These are phyloP conservation scores for Caryopteris hybrid DNA, from an alignment of 305 asterid species.

Conservation along the genomic window DNA sequence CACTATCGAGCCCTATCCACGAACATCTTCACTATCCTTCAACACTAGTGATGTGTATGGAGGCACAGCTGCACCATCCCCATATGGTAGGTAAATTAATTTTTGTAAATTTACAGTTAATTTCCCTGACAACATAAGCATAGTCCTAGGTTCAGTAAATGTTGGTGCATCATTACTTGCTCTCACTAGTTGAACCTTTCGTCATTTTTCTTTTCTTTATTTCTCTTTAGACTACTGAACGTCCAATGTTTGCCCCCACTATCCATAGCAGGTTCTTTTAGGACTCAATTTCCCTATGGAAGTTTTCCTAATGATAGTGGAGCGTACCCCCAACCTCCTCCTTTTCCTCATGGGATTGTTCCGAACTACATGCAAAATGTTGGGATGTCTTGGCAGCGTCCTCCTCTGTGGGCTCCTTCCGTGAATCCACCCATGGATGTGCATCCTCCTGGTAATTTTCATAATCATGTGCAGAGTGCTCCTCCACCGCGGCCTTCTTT, in stretches of 20 bases:
- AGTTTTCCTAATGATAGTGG: slow-evolving; percentile 12
- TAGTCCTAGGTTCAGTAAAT: not conserved
- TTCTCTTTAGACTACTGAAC: not conserved
- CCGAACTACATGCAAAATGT: not conserved
- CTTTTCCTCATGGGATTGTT: slow-evolving; percentile 17
- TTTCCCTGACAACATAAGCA: not conserved
- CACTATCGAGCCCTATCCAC: too few relatives aligned
- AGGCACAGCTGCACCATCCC: slow-evolving; percentile 8
- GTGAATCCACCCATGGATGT: not conserved
- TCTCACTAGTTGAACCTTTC: not conserved
- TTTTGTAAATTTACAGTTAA: not conserved
- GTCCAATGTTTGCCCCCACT: not conserved
- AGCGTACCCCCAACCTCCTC: slow-evolving; percentile 9
- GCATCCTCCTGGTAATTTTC: not conserved
- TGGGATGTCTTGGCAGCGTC: slow-evolving; percentile 7
- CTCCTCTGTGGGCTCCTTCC: not conserved
- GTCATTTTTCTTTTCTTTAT: not conserved
- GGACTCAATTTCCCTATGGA: slow-evolving; percentile 14
- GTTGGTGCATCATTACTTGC: too few relatives aligned
- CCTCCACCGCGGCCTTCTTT: not conserved
- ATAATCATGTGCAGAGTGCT: not conserved
- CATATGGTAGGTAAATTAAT: slow-evolving; percentile 25
- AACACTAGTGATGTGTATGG: not conserved
- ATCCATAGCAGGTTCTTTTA: slow-evolving; percentile 19
- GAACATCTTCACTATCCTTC: slow-evolving; percentile 5